These are phyloP conservation scores for Penicillium decumbens DNA, from an alignment of 2,329 filamentous ascomycete genomes.

Conservation along the genomic window DNA sequence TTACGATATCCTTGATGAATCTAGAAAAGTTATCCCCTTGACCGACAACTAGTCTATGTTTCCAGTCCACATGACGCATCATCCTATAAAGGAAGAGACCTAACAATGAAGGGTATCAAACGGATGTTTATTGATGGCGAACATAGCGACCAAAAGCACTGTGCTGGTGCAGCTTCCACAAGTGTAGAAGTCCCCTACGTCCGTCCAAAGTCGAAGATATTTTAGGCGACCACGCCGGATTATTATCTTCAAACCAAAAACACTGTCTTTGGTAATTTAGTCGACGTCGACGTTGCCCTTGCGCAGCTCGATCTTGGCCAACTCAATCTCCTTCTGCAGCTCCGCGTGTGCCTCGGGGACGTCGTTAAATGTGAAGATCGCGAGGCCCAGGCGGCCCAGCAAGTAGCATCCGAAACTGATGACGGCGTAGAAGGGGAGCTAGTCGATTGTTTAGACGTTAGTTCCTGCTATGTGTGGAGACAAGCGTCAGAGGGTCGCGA, in stretches of 20 bases:
- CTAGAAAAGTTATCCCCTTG: slow-evolving; percentile 15
- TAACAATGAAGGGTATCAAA: slow-evolving; percentile 19
- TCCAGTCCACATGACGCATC: not conserved
- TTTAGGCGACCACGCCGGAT: not conserved
- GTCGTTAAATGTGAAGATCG: slow-evolving; percentile 94
- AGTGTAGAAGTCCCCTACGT: not conserved
- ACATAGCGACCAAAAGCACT: slow-evolving; percentile 11
- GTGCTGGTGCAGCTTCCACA: slow-evolving; percentile 3
- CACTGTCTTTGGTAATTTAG: slow-evolving; percentile 19
- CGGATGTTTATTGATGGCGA: slow-evolving; percentile 15
- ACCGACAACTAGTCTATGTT: not conserved
- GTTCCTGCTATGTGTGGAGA: not conserved
- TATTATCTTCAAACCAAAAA: not conserved
- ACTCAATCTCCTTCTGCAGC: slow-evolving; percentile 73
- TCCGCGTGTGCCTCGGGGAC: slow-evolving; percentile 86
- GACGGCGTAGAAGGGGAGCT: slow-evolving; percentile 91
- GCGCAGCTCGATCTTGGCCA: slow-evolving; percentile 42
- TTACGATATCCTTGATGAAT: slow-evolving; percentile 26
- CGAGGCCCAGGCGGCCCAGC: slow-evolving; percentile 84
- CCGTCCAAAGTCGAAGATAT: slow-evolving; percentile 2
- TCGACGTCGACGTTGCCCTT: slow-evolving; percentile 42
- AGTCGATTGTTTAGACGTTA: slow-evolving; percentile 6
- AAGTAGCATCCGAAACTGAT: slow-evolving; percentile 90
- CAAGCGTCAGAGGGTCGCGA: slow-evolving; percentile 18
- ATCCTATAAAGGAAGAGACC: not conserved